These are phyloP conservation scores for Cordia subcordata DNA, from an alignment of 257 asterid genomes.

Conservation along the genomic window DNA sequence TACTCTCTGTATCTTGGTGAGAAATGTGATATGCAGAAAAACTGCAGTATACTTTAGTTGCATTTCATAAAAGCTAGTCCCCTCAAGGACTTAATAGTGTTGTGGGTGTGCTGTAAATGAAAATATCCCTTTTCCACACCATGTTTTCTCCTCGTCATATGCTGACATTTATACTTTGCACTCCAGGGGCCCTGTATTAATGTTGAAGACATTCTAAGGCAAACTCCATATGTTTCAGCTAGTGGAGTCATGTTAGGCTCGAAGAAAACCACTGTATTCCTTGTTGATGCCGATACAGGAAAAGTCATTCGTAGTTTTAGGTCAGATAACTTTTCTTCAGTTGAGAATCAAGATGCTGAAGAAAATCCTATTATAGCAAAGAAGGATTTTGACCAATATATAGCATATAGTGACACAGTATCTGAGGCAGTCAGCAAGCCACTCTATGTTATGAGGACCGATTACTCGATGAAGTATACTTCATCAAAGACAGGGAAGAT, in stretches of 20 bases:
- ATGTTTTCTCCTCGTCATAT: background rate
- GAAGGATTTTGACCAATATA: constrained; percentile 44
- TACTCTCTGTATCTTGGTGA: background rate
- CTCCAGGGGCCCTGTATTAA: constrained; percentile 54
- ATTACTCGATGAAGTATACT: constrained; percentile 60
- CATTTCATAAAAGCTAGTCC: background rate
- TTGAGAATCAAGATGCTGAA: constrained; percentile 26
- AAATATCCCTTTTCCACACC: background rate
- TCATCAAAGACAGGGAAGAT: constrained; percentile 62
- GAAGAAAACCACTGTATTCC: constrained; percentile 66
- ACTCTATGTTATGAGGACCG: constrained; percentile 77
- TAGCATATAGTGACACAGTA: constrained; percentile 30
- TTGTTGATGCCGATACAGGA: constrained; percentile 71
- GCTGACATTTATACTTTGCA: constrained; percentile 6
- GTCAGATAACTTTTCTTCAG: constrained; percentile 50
- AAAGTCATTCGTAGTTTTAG: constrained; percentile 48
- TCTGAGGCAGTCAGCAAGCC: constrained; percentile 36
- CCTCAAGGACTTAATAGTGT: background rate
- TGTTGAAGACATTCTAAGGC: constrained; percentile 64
- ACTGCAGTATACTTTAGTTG: background rate
- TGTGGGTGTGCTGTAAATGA: background rate
- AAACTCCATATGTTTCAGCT: constrained; percentile 59
- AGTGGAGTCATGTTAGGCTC: constrained; percentile 78
- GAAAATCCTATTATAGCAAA: constrained; percentile 45
- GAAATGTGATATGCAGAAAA: background rate